Evolutionary conservation across 306 rosid genomes (phyloP).

Genomic region (Fagus crenata): DNA sequence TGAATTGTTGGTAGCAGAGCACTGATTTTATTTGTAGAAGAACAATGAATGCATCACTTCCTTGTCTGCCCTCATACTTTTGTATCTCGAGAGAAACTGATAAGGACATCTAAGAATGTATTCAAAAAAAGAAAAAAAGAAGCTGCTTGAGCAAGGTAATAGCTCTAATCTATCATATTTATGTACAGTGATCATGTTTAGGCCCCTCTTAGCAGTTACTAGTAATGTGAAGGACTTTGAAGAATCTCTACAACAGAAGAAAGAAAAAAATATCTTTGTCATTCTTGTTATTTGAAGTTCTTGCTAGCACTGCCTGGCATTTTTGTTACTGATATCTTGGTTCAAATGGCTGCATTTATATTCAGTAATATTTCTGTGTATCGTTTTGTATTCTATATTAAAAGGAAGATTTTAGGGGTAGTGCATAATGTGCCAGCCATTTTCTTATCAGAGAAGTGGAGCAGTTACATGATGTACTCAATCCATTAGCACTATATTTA

Average conservation of each 20-base stretch:
- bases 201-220: not conserved
- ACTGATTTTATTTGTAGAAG: conserved; percentile 3
- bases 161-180: not conserved
- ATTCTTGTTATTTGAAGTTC: not conserved
- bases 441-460: not conserved
- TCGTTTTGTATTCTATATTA: not conserved
- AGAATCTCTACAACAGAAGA: conserved; percentile 2
- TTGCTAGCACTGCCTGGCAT: not conserved
- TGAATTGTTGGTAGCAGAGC: not conserved
- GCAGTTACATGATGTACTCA: not conserved
- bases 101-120: not conserved
- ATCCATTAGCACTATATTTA: too few relatives aligned
- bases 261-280: not conserved
- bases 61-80: not conserved
- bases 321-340: not conserved
- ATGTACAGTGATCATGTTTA: not conserved
- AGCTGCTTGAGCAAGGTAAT: not conserved
- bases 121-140: not conserved
- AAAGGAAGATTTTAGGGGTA: not conserved
- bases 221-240: not conserved
- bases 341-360: not conserved
- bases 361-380: not conserved
- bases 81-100: not conserved
- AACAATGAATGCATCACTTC: not conserved
- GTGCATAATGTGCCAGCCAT: not conserved